Base-by-base conservation (phyloP, 768 basidiomycete species). In the Suillus spraguei region DNA sequence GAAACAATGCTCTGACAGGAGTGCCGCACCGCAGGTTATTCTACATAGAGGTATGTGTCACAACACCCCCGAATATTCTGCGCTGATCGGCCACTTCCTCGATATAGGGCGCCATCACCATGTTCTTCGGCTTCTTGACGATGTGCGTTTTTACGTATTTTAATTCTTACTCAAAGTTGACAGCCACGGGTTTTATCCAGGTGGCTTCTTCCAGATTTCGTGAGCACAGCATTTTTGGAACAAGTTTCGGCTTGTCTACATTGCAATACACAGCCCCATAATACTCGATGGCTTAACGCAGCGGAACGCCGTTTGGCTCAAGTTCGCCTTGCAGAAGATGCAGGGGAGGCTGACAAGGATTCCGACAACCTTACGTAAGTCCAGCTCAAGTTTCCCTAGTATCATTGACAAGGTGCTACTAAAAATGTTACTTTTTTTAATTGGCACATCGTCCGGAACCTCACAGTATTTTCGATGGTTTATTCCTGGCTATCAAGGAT, bases 321-420 rank as follows among this genome's bases (percentile, higher is more conserved):
- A 75, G 85, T 81, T n/a, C 84, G 88, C 16, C 79, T 89, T 9
- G 85, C 88, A 0, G 87, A 90, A 70, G 88, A 89, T 67, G 83
- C 83, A 9, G 87, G 88, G 3, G 87, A 89, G 71, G 87, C 87
- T 0, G 88, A 89, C 67, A 75, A 81, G 67, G 86, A 89, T 66
- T 42, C 63, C 1, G 36, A 41, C 0, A 20, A 69, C 16, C 28
- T 63, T 1, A 66, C 67, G 69, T 71, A 44, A 44, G 71, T 66
- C n/a, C 39, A 28, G 1, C 14, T 47, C 33, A 24, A 22, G 38
- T 14, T 47, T 44, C 28, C 28, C 11, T 38, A 28, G 49, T 35
- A 10, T 28, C 28, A 28, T 39, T 54, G 24, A 60, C 28, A 39
- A 22, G 42, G 20, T 32, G 9, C 2, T 39, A 16, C 61, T 22